These are phyloP conservation scores for Alnus rubra DNA, from an alignment of 306 rosid genomes.

Conservation along the genomic window DNA sequence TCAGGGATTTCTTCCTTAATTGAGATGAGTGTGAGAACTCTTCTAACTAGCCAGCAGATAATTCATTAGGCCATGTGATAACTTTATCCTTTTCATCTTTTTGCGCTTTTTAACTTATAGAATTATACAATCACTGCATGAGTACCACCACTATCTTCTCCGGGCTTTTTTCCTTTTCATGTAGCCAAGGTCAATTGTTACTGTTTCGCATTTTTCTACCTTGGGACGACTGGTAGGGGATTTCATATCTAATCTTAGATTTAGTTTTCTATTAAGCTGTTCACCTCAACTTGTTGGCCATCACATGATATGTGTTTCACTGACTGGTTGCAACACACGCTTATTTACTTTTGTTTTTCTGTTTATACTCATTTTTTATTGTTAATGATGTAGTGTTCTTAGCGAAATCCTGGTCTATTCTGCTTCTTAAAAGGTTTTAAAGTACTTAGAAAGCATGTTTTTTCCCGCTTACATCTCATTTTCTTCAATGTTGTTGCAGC, in stretches of 20 bases:
- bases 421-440: neutral
- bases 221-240: neutral
- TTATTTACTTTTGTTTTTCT: neutral
- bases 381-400: too few species aligned
- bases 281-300: neutral
- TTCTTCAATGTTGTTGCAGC: conserved; percentile 53
- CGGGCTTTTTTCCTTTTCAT: neutral
- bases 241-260: neutral
- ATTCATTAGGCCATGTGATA: neutral
- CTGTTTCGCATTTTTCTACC: neutral
- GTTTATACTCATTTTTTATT: too few species aligned
- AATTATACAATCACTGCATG: neutral
- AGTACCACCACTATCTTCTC: neutral
- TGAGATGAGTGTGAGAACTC: neutral
- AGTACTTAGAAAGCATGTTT: neutral
- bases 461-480: too few species aligned
- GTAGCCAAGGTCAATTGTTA: neutral
- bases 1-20: neutral
- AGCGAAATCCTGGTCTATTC: neutral
- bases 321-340: neutral
- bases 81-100: neutral
- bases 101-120: neutral
- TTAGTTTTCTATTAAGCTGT: neutral
- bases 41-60: neutral
- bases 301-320: neutral